Evolutionary conservation across 148 eudicot species (phyloP).

Genomic region (Pharnaceum exiguum): DNA sequence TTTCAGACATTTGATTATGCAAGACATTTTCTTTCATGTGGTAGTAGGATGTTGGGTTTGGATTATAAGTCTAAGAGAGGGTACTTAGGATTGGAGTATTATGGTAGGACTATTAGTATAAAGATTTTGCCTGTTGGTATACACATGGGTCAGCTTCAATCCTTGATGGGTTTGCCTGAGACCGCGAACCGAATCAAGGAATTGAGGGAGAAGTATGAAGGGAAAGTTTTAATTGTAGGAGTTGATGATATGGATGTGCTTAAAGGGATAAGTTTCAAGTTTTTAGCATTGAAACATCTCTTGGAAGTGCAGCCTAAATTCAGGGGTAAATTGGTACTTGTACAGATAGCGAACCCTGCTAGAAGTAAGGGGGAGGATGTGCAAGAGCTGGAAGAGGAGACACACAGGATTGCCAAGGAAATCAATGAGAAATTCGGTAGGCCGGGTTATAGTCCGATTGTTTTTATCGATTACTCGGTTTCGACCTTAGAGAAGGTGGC

Average conservation of each 20-base stretch:
- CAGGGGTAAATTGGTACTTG: slow-evolving; percentile 63
- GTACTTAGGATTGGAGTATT: slow-evolving; percentile 73
- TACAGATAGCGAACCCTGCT: slow-evolving; percentile 71
- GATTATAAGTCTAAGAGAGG: slow-evolving; percentile 79
- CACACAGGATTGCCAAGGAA: slow-evolving; percentile 33
- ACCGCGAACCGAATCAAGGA: slow-evolving; percentile 39
- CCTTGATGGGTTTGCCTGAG: slow-evolving; percentile 33
- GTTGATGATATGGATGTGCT: slow-evolving; percentile 91
- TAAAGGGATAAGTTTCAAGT: slow-evolving; percentile 79
- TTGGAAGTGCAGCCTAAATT: slow-evolving; percentile 36
- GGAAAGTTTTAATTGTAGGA: slow-evolving; percentile 67
- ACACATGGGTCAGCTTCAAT: slow-evolving; percentile 70
- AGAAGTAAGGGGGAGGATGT: slow-evolving; percentile 75
- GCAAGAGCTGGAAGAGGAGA: slow-evolving; percentile 54
- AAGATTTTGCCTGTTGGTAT: slow-evolving; percentile 81
- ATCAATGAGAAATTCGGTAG: slow-evolving; percentile 48
- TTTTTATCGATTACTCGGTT: slow-evolving; percentile 50
- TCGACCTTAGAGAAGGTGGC: slow-evolving; percentile 65
- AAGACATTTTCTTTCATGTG: slow-evolving; percentile 74
- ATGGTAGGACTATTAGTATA: slow-evolving; percentile 71
- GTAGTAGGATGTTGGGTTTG: slow-evolving; percentile 82
- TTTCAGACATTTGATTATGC: slow-evolving; percentile 94
- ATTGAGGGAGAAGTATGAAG: slow-evolving; percentile 39
- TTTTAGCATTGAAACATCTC: slow-evolving; percentile 57
- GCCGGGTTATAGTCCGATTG: slow-evolving; percentile 64